These are phyloP conservation scores for Mycena haematopus DNA, from an alignment of 768 basidiomycete species.

Conservation along the genomic window DNA sequence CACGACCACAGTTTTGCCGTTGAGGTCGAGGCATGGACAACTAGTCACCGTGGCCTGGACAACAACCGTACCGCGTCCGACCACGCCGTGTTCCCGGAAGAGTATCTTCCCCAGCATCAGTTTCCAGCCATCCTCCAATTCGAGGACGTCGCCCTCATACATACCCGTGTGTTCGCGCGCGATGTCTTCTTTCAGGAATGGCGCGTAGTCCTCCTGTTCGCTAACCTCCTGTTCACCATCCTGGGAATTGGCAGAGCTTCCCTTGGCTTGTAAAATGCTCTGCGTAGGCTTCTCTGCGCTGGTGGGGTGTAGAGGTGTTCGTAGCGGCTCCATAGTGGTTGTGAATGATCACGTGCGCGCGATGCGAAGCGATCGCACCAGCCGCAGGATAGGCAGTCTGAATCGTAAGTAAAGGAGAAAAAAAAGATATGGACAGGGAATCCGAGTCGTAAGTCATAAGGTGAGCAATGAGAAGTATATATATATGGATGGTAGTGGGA, in stretches of 20 bases:
- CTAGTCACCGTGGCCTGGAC: not conserved
- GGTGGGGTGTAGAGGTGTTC: not conserved
- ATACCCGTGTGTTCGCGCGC: not conserved
- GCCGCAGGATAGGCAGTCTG: too few species aligned
- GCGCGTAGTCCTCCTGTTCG: conserved; percentile 6
- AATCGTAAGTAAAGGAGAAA: too few species aligned
- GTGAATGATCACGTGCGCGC: not conserved
- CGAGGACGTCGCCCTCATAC: not conserved
- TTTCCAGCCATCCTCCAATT: not conserved
- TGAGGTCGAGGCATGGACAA: not conserved
- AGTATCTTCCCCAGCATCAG: not conserved
- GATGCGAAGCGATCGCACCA: too few species aligned
- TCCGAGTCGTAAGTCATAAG: too few species aligned
- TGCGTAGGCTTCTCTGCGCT: not conserved
- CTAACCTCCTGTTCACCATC: too few species aligned
- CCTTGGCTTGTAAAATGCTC: not conserved
- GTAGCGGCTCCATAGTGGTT: not conserved
- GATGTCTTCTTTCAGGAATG: conserved; percentile 11
- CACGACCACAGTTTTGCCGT: not conserved
- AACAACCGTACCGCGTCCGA: not conserved
- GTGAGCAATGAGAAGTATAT: too few species aligned
- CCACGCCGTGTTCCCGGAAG: not conserved
- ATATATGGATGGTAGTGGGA: too few species aligned
- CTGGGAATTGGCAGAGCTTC: not conserved
- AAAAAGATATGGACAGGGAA: too few species aligned